A percentile compares a stretch with the other conserved stretches of the same genome.
Evolutionary conservation across 192 early-diverging fungal species (phyloP).

Genomic region (Coemansia sp.): DNA sequence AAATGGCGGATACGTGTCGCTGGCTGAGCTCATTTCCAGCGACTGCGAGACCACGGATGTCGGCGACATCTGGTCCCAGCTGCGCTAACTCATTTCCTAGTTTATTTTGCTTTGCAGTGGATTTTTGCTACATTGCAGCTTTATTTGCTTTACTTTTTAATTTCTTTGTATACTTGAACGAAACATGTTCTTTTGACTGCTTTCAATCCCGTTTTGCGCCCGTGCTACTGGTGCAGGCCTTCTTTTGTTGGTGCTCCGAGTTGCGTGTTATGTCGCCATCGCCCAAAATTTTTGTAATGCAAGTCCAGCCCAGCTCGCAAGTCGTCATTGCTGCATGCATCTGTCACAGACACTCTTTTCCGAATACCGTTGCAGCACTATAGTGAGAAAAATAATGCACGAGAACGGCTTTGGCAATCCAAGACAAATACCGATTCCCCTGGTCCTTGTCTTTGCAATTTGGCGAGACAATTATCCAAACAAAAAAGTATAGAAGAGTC

Average conservation of each 20-base stretch:
- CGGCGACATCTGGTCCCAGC: not conserved
- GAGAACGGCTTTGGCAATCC: too few species aligned
- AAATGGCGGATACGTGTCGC: slow-evolving; percentile 29
- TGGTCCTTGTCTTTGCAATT: too few species aligned
- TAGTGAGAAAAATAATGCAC: not conserved
- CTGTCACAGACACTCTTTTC: not conserved
- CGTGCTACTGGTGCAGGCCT: not conserved
- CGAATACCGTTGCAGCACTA: not conserved
- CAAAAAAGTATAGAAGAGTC: not conserved
- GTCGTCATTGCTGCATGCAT: not conserved
- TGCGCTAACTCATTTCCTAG: not conserved
- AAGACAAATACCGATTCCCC: too few species aligned
- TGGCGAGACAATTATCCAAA: not conserved
- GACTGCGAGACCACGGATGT: slow-evolving; percentile 31
- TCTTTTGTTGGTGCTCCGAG: not conserved
- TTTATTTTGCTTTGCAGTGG: not conserved
- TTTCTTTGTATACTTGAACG: not conserved
- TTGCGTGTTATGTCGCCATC: not conserved
- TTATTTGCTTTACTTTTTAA: not conserved
- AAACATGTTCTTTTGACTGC: not conserved
- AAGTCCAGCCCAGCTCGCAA: not conserved
- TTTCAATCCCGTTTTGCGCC: not conserved
- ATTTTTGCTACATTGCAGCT: not conserved
- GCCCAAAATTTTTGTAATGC: not conserved
- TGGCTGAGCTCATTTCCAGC: slow-evolving; percentile 31